Percentiles rank a stretch among this genome's conserved stretches.
phyloP scores from a whole-genome alignment of 371 early-diverging fungal species.

The Nosema muscidifuracis region DNA sequence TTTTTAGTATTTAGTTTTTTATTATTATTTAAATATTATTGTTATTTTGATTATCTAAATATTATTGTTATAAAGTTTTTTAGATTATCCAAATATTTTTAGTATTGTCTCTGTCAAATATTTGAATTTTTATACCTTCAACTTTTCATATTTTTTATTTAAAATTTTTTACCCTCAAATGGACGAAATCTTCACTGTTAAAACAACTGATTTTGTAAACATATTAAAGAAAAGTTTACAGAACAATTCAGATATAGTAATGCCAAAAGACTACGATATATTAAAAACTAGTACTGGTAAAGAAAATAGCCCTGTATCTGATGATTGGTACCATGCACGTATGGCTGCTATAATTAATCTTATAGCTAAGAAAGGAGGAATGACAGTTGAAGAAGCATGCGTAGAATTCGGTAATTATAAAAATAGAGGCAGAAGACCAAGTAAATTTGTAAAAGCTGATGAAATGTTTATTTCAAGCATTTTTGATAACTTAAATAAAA shows the following conservation, averaged over 20 bases:
- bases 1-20: too few relatives aligned
- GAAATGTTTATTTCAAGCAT: conserved; percentile 15
- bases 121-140: too few relatives aligned
- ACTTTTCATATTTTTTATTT: conserved; percentile 13
- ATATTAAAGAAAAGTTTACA: conserved; percentile 47
- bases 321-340: conserved; percentile 60
- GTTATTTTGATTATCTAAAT: too few relatives aligned
- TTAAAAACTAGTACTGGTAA: conserved; percentile 61
- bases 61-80: too few relatives aligned
- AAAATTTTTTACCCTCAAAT: conserved; percentile 48
- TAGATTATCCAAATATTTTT: too few relatives aligned
- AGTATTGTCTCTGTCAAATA: too few relatives aligned
- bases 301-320: conserved; percentile 55
- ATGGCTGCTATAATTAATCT: conserved; percentile 59
- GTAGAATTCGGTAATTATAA: conserved; percentile 34
- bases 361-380: conserved; percentile 19
- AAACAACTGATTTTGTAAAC: conserved; percentile 51
- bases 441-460: conserved; percentile 36
- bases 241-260: conserved; percentile 47
- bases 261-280: conserved; percentile 52
- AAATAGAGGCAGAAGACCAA: conserved; percentile 53
- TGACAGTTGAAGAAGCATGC: conserved; percentile 33
- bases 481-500: conserved; percentile 43
- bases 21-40: too few relatives aligned
- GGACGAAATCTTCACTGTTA: conserved; percentile 56